Base-by-base conservation (phyloP, 345 rosid species). In the Physaria fendleri region DNA sequence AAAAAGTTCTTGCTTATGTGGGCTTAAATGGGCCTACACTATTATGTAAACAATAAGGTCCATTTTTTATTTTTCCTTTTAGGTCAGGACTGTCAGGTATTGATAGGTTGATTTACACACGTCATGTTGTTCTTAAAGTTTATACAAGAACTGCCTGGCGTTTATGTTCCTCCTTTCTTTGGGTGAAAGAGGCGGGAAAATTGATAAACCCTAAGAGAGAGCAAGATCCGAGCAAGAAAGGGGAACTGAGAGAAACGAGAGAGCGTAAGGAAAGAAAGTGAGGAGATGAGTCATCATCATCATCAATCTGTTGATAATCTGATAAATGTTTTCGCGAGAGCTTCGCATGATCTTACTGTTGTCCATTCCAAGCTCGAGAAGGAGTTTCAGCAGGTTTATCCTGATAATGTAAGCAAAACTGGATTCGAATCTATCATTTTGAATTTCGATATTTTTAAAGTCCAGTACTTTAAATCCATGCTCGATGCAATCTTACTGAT, bases 381-480 rank as follows among this genome's bases (percentile, higher is more conserved):
- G 43, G 98, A 92, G 67, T 85, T 92, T 16, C 88, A 80, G 32
- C 88, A 76, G 71, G 62, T 71, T 5, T 88, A 92, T 71, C 95
- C 96, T 5, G 88, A 85, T 20, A 75, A 81, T 39, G 98, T 91
- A 71, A 62, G 79, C 35, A 30, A 32, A 10, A 23, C 4, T 29
- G 9, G 34, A 37, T n/a, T 20, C 56, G 5, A 8, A 9, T 21
- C 8, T 21, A 21, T 4, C 15, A 43, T 66, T 48, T 37, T 2
- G 0, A 11, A 20, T 40, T 25, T 15, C 27, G 11, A 15, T 20
- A 22, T 32, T 22, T 37, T 66, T 9, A 22, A 32, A n/a, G 5
- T 2, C 5, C 11, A 2, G 12, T 5, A 27, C 41, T 43, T 60
- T 5, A 5, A 33, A 45, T 30, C 15, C 1, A 10, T 10, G 13